Base-by-base conservation (phyloP, 2,329 filamentous ascomycete species). In the Bisporella sp. region DNA sequence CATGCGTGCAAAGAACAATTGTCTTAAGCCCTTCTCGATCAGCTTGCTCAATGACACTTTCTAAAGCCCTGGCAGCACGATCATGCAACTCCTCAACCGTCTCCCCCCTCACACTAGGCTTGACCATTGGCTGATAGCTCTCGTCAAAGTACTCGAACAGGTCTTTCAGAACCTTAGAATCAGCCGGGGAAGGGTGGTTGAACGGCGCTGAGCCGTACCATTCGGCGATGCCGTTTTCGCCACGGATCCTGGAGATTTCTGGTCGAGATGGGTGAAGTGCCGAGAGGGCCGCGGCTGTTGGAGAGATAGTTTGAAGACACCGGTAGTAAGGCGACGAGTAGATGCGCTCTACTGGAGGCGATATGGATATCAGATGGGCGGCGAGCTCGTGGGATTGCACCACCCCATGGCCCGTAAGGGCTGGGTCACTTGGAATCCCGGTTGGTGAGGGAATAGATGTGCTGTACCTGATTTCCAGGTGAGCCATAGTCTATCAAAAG, bases 201-300 rank as follows among this genome's bases (percentile, higher is more conserved):
- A 96, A 96, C 53, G 82, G 82, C 12, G 91, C 89, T 45, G 81
- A 76, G 30, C 93, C 93, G 66, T 93, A 97, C 85, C 93, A 97
- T 72, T 99, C 93, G 54, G 88, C 85, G 39, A 83, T 61, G 9
- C 79, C 79, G 50, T 73, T 69, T 59, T 84, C 81, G 45, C 74
- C 76, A 35, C 77, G 73, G 54, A 84, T 76, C 39, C 63, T 68
- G 50, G 68, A 58, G 30, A 64, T 54, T 12, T 59, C 49, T 3
- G 53, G 52, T 21, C 21, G 21, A 41, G 59, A 56, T 12, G 52
- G 45, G 28, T 52, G 45, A 21, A 43, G 49, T 3, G 44, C n/a
- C 31, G 59, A 51, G 46, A 81, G 72, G 8, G 66, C 66, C n/a
- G 72, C 67, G 45, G 84, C 72, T 59, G 84, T 84, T 0, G 90